phyloP scores from a whole-genome alignment of 2,329 filamentous ascomycete genomes.

The Penicillium sp. region DNA sequence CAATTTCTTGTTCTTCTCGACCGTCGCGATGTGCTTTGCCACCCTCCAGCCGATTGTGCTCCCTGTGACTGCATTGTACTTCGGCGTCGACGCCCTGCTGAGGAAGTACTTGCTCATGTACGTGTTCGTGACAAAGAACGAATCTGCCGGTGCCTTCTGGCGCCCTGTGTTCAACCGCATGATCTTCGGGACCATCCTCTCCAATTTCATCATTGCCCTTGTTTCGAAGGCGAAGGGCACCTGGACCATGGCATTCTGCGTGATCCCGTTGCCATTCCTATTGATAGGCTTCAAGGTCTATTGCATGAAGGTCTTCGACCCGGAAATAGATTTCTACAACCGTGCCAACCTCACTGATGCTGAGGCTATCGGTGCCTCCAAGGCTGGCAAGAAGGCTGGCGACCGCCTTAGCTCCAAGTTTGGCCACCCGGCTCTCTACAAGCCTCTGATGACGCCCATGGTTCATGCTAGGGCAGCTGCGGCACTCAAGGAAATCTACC shows the following conservation, averaged over 20 bases:
- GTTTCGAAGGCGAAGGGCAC: constrained; percentile 69
- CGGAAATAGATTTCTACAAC: constrained; percentile 76
- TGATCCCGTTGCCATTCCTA: constrained; percentile 73
- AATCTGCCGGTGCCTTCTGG: constrained; percentile 93
- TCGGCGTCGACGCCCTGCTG: constrained; percentile 77
- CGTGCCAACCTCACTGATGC: constrained; percentile 58
- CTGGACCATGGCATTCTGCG: constrained; percentile 62
- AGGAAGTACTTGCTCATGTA: constrained; percentile 96
- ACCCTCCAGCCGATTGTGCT: constrained; percentile 84
- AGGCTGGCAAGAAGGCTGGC: constrained; percentile 46
- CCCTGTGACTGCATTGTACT: constrained; percentile 84
- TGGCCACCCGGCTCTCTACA: constrained; percentile 82
- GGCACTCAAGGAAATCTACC: constrained; percentile 79
- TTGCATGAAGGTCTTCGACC: constrained; percentile 72
- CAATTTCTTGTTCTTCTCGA: constrained; percentile 93
- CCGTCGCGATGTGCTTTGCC: constrained; percentile 80
- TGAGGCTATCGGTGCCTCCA: constrained; percentile 41
- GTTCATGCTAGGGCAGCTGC: constrained; percentile 88
- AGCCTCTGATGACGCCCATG: constrained; percentile 89
- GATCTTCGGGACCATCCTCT: constrained; percentile 73
- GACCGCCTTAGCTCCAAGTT: constrained; percentile 72
- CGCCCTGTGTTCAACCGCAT: constrained; percentile 88
- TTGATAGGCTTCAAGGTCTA: constrained; percentile 83
- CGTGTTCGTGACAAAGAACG: constrained; percentile 93
- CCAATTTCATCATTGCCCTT: constrained; percentile 74